A percentile compares a stretch with the other conserved stretches of the same genome.
phyloP scores from a whole-genome alignment of 768 basidiomycete genomes.

The Exsudoporus frostii region DNA sequence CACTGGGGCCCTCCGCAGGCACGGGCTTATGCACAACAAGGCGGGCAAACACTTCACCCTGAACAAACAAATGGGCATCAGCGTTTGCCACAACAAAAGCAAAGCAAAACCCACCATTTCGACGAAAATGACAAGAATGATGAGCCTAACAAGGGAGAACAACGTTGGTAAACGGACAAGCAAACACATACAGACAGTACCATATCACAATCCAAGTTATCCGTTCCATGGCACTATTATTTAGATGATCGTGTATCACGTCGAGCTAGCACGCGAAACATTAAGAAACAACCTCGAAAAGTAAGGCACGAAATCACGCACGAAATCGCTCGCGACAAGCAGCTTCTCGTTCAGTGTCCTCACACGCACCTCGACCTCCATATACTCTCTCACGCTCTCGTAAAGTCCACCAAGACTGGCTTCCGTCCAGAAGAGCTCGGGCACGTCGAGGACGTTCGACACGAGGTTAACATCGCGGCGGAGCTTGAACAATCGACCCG shows the following conservation, averaged over 20 bases:
- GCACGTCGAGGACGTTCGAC: slow-evolving; percentile 89
- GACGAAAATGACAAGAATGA: slow-evolving; percentile 85
- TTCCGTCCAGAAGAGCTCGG: slow-evolving; percentile 94
- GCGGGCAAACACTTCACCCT: slow-evolving; percentile 84
- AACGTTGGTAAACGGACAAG: slow-evolving; percentile 35
- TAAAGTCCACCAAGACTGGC: slow-evolving; percentile 87
- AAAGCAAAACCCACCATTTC: slow-evolving; percentile 56
- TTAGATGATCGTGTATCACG: slow-evolving; percentile 90
- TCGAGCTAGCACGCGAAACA: slow-evolving; percentile 55
- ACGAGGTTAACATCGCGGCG: slow-evolving; percentile 88
- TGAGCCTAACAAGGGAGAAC: slow-evolving; percentile 57
- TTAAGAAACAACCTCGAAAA: not conserved
- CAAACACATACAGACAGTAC: slow-evolving; percentile 41
- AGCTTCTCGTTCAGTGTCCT: slow-evolving; percentile 86
- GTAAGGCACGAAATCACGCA: slow-evolving; percentile 37
- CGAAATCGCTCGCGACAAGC: slow-evolving; percentile 83
- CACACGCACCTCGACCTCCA: slow-evolving; percentile 85
- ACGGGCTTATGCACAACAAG: slow-evolving; percentile 52
- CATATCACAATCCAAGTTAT: slow-evolving; percentile 83
- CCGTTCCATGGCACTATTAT: slow-evolving; percentile 84
- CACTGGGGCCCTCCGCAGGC: not conserved
- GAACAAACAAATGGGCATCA: not conserved
- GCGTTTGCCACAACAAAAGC: too few species aligned
- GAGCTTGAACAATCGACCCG: slow-evolving; percentile 82
- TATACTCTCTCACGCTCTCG: slow-evolving; percentile 90